A percentile compares a stretch with the other conserved stretches of the same genome.
Conservation (phyloP, 2,329 filamentous ascomycete genomes). For the Lachnellula suecica region DNA sequence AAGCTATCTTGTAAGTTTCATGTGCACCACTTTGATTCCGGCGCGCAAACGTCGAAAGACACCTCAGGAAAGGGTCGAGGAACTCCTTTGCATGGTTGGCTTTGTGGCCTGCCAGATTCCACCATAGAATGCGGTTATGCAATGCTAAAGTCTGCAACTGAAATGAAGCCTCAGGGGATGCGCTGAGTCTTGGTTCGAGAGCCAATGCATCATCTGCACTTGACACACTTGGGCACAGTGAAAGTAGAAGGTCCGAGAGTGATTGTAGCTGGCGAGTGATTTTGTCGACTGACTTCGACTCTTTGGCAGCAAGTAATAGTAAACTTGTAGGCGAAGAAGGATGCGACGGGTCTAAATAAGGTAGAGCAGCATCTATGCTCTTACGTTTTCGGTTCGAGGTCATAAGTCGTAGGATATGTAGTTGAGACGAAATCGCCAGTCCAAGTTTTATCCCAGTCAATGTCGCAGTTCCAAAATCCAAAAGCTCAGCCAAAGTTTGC, state of each 20-base stretch:
- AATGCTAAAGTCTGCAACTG: slow-evolving; percentile 65
- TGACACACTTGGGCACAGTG: slow-evolving; percentile 67
- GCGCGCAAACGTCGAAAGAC: slow-evolving; percentile 59
- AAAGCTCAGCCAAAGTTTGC: slow-evolving; percentile 53
- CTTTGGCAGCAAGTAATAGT: slow-evolving; percentile 44
- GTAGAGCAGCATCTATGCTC: slow-evolving; percentile 56
- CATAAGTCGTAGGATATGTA: slow-evolving; percentile 64
- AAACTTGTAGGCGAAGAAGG: slow-evolving; percentile 58
- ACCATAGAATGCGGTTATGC: slow-evolving; percentile 61
- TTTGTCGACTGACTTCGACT: slow-evolving; percentile 51
- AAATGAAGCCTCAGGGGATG: slow-evolving; percentile 57
- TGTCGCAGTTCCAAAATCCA: slow-evolving; percentile 56
- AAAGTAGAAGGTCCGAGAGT: slow-evolving; percentile 63
- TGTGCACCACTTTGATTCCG: slow-evolving; percentile 36
- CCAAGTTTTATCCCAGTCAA: slow-evolving; percentile 45
- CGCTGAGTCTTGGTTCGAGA: slow-evolving; percentile 51
- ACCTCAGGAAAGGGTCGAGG: slow-evolving; percentile 63
- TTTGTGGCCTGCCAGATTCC: slow-evolving; percentile 60
- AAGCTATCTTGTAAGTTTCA: slow-evolving; percentile 24
- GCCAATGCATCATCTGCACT: slow-evolving; percentile 59
- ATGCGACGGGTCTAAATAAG: slow-evolving; percentile 52
- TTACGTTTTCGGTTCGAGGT: slow-evolving; percentile 58
- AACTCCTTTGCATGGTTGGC: slow-evolving; percentile 64
- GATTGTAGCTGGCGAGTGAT: slow-evolving; percentile 64
- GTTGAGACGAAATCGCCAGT: slow-evolving; percentile 63